Conservation (phyloP, 2,329 filamentous ascomycete species). For the Madurella fahalii region DNA sequence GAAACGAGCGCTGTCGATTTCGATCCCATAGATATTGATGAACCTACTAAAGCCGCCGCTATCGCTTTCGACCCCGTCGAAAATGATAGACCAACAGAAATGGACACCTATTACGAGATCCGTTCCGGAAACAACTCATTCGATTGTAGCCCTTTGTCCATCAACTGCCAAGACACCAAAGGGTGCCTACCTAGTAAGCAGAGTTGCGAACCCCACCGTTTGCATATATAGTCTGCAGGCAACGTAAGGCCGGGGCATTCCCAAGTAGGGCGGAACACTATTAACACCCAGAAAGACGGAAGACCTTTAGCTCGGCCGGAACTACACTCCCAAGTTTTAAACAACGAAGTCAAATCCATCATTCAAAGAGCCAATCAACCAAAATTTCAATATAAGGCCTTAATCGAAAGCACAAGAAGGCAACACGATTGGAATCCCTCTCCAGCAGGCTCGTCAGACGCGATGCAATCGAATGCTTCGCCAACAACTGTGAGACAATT, state of each 20-base stretch:
- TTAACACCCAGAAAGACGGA: slow-evolving; percentile 11
- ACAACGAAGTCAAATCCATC: slow-evolving; percentile 4
- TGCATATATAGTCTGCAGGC: slow-evolving; percentile 6
- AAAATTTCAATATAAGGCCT: slow-evolving; percentile 7
- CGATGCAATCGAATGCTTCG: slow-evolving; percentile 8
- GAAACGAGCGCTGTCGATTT: slow-evolving; percentile 3
- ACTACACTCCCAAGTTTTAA: slow-evolving; percentile 4
- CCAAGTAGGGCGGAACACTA: neutral
- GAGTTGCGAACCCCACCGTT: neutral
- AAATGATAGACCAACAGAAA: slow-evolving; percentile 1
- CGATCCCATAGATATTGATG: slow-evolving; percentile 6
- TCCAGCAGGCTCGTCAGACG: slow-evolving; percentile 8
- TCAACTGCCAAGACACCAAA: slow-evolving; percentile 1
- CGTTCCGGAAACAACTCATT: slow-evolving; percentile 2
- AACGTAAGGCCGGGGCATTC: neutral
- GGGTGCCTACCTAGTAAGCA: slow-evolving; percentile 7
- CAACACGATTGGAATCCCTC: slow-evolving; percentile 9
- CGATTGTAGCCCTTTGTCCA: neutral
- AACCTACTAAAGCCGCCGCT: slow-evolving; percentile 1
- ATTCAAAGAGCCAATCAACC: slow-evolving; percentile 6
- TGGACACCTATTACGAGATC: neutral
- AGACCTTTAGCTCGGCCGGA: slow-evolving; percentile 6
- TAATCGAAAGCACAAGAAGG: slow-evolving; percentile 7
- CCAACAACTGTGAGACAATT: slow-evolving; percentile 7
- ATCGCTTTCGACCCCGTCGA: slow-evolving; percentile 5